These are phyloP conservation scores for Fusarium luffae DNA, from an alignment of 2,329 filamentous ascomycete genomes.

Conservation along the genomic window DNA sequence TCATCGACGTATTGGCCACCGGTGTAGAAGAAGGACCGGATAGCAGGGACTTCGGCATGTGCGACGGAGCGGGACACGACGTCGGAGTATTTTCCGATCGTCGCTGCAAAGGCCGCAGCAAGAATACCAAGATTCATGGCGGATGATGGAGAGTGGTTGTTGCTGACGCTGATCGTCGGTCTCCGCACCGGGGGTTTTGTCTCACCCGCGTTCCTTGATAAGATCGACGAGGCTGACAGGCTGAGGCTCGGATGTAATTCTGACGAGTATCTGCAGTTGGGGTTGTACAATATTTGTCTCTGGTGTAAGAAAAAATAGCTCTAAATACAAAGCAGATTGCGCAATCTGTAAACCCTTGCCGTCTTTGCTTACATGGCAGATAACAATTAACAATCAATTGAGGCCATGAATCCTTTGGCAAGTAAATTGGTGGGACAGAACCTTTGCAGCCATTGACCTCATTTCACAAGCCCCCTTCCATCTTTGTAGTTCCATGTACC, in stretches of 20 bases:
- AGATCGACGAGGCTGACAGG: slow-evolving; percentile 14
- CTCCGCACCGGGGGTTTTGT: slow-evolving; percentile 12
- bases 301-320: background rate
- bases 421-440: accelerated
- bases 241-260: slow-evolving; percentile 2
- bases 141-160: background rate
- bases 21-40: slow-evolving; percentile 36
- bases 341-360: background rate
- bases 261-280: background rate
- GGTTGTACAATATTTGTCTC: background rate
- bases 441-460: background rate
- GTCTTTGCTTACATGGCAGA: background rate
- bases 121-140: slow-evolving; percentile 22
- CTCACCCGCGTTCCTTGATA: slow-evolving; percentile 3
- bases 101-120: slow-evolving; percentile 6
- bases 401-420: background rate
- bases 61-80: background rate
- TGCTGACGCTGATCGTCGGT: background rate
- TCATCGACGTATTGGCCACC: slow-evolving; percentile 39
- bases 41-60: slow-evolving; percentile 23
- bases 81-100: slow-evolving; percentile 12
- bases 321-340: background rate
- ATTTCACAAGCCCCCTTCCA: background rate
- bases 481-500: background rate
- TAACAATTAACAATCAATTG: background rate